Base-by-base conservation (phyloP, 1,284 basidiomycete genomes). In the Ceratobasidium sp. region DNA sequence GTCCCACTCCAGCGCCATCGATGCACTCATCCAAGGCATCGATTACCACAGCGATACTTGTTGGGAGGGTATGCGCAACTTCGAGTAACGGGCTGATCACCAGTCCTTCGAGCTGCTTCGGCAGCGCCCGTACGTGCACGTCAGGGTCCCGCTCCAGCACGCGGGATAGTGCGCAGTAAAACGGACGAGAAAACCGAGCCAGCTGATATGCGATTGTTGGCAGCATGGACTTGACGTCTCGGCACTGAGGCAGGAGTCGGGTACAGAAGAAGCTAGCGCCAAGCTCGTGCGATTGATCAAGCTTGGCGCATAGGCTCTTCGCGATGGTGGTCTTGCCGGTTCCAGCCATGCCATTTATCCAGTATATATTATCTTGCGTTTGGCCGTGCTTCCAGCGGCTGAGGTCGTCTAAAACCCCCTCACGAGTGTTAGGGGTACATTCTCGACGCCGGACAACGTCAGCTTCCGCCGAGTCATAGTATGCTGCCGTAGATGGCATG, bases 21-120 rank as follows among this genome's bases (percentile, higher is more conserved):
- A 6, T 17, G 27, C 38, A 58, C 29, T 58, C 56, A 42, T 58
- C 56, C 3, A 58, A 29, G 15, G 56, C 56, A 45, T 58, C 56
- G 7, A 58, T 45, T 4, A 58, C 40, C 15, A 58, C 42, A 2
- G 45, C 56, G 3, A 58, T 5, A 40, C 20, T 27, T 1, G 10
- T 13, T n/a, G 56, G 56, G 25, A 58, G 20, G 4, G 56, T 58
- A 22, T 6, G 1, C 20, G 25, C 25, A 4, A 58, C 40, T n/a
- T 58, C 40, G 1, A 3, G 22, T 1, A 58, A 40, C 29, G 56
- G 56, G 1, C 1, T 8, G 10, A 13, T 40, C 10, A 58, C 31
- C 22, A 58, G 42, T 7, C 20, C n/a, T n/a, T 45, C 22, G 8
- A 58, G n/a, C 40, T 58, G 56, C 4, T 15, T 22, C 8, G 20